Percentiles rank a stretch among this genome's conserved stretches.
phyloP scores from a whole-genome alignment of 2,329 filamentous ascomycete species.

The Claviceps monticola region DNA sequence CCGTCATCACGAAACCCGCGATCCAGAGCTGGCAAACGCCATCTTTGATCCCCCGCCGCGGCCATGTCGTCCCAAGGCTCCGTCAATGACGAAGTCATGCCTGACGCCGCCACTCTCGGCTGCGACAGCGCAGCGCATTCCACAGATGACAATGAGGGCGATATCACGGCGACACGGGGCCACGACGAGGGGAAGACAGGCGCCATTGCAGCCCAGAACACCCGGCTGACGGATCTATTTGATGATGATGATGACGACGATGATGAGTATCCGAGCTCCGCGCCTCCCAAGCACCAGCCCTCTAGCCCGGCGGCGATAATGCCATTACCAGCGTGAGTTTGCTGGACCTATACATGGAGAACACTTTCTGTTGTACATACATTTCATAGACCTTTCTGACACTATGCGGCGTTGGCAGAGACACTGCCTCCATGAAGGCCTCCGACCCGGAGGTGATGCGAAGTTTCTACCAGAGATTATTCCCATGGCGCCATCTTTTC shows the following conservation, averaged over 20 bases:
- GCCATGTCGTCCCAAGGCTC: constrained; percentile 14
- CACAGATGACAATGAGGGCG: constrained; percentile 22
- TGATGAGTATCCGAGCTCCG: constrained; percentile 44
- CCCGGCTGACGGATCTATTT: constrained; percentile 46
- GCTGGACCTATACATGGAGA: not conserved
- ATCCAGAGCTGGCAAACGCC: too few relatives aligned
- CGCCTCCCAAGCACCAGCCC: constrained; percentile 21
- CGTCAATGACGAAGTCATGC: constrained; percentile 22
- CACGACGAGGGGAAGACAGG: constrained; percentile 18
- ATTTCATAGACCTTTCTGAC: constrained; percentile 44
- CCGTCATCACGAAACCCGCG: too few relatives aligned
- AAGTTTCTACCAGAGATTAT: constrained; percentile 89
- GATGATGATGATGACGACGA: constrained; percentile 40
- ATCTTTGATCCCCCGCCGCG: constrained; percentile 30
- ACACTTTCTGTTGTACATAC: constrained; percentile 10
- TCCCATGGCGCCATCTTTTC: constrained; percentile 88
- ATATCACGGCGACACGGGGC: constrained; percentile 20
- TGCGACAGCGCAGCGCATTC: constrained; percentile 10
- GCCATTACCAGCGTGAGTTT: constrained; percentile 29
- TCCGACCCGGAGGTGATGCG: constrained; percentile 78
- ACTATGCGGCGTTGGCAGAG: constrained; percentile 55
- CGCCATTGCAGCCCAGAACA: constrained; percentile 24
- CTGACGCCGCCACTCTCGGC: constrained; percentile 14
- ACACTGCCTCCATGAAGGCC: constrained; percentile 26
- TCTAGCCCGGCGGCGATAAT: constrained; percentile 29